Conservation (phyloP, 176 grass and related monocot genomes). For the Dendrocalamus sinicus region DNA sequence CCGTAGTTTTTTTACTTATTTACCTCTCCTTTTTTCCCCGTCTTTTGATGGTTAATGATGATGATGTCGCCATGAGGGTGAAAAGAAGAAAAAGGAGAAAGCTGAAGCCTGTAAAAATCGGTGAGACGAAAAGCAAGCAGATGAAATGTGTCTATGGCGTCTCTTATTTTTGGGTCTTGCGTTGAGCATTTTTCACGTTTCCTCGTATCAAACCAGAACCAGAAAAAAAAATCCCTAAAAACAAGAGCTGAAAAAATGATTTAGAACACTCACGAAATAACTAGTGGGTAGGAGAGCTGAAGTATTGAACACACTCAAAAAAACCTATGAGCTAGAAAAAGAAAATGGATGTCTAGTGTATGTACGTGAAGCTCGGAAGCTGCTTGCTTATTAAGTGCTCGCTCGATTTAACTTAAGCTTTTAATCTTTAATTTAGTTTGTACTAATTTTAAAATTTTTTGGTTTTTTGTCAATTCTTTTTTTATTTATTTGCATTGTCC, state of each 20-base stretch:
- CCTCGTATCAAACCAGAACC: background rate
- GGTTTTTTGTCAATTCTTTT: too few relatives aligned
- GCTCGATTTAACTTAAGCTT: too few relatives aligned
- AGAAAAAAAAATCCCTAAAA: too few relatives aligned
- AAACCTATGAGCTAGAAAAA: background rate
- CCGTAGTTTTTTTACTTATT: constrained; percentile 4
- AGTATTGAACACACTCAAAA: too few relatives aligned
- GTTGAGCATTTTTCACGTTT: constrained; percentile 19
- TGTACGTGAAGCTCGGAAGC: background rate
- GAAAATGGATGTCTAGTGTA: background rate
- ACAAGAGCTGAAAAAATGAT: background rate
- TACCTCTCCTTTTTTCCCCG: background rate
- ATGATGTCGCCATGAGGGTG: constrained; percentile 25
- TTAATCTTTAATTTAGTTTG: too few relatives aligned
- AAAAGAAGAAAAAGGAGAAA: background rate
- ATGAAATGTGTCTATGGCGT: background rate
- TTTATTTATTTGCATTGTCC: too few relatives aligned
- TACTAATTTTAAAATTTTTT: too few relatives aligned
- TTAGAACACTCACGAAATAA: background rate
- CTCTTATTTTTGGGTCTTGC: background rate
- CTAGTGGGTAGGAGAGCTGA: too few relatives aligned
- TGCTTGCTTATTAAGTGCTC: too few relatives aligned
- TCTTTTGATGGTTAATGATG: constrained; percentile 26
- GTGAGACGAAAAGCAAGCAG: constrained; percentile 5
- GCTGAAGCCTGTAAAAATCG: constrained; percentile 34